Evolutionary conservation across 192 early-diverging fungal species (phyloP), one percentile per base, ranked within the genome.

Genomic region (Linnemannia elongata): DNA sequence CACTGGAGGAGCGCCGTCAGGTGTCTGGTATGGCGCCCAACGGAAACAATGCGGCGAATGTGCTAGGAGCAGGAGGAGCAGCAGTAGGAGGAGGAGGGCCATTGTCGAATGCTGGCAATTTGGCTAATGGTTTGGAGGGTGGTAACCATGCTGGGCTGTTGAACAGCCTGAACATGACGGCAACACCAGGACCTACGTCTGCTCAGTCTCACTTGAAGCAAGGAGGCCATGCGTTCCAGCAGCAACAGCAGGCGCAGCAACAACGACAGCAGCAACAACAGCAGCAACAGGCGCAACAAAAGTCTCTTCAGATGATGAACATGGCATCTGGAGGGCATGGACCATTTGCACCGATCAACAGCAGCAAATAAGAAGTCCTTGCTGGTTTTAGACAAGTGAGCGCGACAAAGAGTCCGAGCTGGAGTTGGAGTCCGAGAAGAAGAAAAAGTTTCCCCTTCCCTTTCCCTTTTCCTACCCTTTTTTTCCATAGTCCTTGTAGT

Each of bases 1-100:
- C 94, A 38, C 88, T 99, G 75, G 99, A 99, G 88, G 98, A 99
- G 77, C 92, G 96, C 66, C 74, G 85, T 30, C 86, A 80, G 77
- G 81, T 69, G 17, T 68, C 69, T 55, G 44, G 69, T 20, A 45
- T 76, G 7, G 30, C 57, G 27, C 70, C 75, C 24, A 82, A 82
- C 38, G 81, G 70, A 36, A 47, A 13, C 49, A n/a, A 41, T 24
- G 82, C 24, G 18, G 57, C 77, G 42, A 54, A 33, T 60, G 30
- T 45, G 17, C 55, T 71, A 10, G 60, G 41, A 6, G 36, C 76
- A 42, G 82, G 71, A 18, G 39, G 75, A 73, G 54, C 72, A 33
- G 73, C 60, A 35, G 75, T 69, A 39, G 81, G 75, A 45, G 24
- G 39, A 52, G 75, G n/a, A 49, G 60, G 60, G 30, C 24, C 80